Evolutionary conservation across 1,139 yeast genomes (phyloP), one percentile per base, ranked within the genome.

Genomic region (Diutina scorzettiae): DNA sequence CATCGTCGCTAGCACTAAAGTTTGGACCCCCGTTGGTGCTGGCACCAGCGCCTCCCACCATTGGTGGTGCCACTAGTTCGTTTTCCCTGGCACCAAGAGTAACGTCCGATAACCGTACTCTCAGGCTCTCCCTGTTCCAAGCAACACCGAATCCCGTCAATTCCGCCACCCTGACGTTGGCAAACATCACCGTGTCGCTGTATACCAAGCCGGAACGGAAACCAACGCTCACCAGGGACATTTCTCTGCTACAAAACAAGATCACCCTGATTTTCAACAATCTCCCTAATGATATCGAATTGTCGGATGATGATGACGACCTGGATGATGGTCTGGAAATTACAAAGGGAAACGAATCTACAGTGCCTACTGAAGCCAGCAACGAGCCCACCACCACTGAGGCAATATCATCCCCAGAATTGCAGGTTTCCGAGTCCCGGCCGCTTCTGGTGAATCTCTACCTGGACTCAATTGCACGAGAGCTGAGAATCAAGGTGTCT

Each of bases 241-340:
- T 34, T 23, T 34, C 30, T n/a, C 11, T 31, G 19, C n/a, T 37
- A 12, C 40, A 37, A 46, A 59, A 53, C 44, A 49, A 53, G 21
- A 65, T 65, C 11, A 57, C 71, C 1, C 60, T 71, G 6, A 63
- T 68, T 2, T 69, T 69, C 51, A 69, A 63, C 45, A 69, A 69
- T 42, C 52, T 69, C 12, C 75, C 75, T 9, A 69, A 69, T 48
- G 75, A 69, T 52, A 67, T 69, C 43, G 74, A 69, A 46, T 51
- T 69, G 7, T 66, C 73, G 0, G 75, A 69, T 44, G 74, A 69
- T 14, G 39, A 34, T 14, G 37, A 32, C n/a, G 37, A 32, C 5
- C 25, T 19, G 25, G 39, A 34, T 23, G 37, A 32, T 4, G 23
- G 11, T 2, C 23, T 17, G 24, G 37, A 20, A 8, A 25, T 19